Evolutionary conservation across 225 moss, liverwort and hornwort species (phyloP), one percentile per base, ranked within the genome.

Genomic region (Marchantia paleacea): DNA sequence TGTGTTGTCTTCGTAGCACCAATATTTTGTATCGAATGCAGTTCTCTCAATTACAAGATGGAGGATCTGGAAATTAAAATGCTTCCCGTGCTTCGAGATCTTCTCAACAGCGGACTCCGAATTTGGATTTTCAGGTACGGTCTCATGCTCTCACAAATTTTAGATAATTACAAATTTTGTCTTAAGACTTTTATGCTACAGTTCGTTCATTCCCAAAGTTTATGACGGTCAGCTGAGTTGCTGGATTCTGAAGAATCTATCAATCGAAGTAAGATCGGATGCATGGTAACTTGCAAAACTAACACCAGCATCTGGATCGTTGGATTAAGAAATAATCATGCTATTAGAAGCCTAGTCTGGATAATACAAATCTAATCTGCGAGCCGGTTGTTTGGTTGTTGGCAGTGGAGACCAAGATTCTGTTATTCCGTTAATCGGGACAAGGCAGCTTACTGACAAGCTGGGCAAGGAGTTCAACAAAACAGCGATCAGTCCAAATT

Each of bases 351-450:
- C 39, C 39, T 39, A 39, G 39, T 39, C 39, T 39, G 39, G 2
- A 39, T 39, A 2, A 39, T 39, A 39, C 3, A 39, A 39, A 39
- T 39, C 39, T 39, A 39, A 39, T 2, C 63, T 68, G 29, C 29
- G 12, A 4, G 58, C 28, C 22, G 0, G 8, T 14, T 55, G 52
- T 60, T 15, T 48, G 12, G 13, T 39, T 62, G 78, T 15, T 47
- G 55, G 71, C 80, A 85, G 85, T 73, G 85, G 85, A 49, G 85
- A 85, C 79, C 71, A 72, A 80, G 85, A 85, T 63, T 65, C 80
- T 29, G 71, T 80, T 7, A 54, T 85, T 64, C 80, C 85, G 3
- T 50, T 85, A 10, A 82, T 85, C 51, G 82, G 85, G 75, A 85
- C 85, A 0, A 69, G 77, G 66, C 18, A 61, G 50, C 71, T 85